A percentile compares a stretch with the other conserved stretches of the same genome.
These are phyloP conservation scores for Neofusicoccum sp. DNA, from an alignment of 2,329 filamentous ascomycete genomes.

Conservation along the genomic window DNA sequence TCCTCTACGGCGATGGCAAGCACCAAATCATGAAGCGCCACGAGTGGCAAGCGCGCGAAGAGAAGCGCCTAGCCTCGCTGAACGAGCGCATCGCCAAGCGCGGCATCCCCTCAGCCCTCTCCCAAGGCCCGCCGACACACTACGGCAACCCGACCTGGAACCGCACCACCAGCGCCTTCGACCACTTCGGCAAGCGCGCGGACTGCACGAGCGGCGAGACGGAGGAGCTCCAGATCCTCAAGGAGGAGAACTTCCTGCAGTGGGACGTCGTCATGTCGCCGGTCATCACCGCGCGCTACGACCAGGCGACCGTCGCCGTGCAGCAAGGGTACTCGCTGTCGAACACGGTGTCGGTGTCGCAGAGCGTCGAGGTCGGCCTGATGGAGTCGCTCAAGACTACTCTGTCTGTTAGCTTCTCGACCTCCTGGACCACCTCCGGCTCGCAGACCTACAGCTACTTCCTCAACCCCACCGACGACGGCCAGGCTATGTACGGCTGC, in stretches of 20 bases:
- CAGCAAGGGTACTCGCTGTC: constrained; percentile 18
- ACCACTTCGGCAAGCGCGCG: not conserved
- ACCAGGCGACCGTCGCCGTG: not conserved
- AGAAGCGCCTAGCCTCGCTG: not conserved
- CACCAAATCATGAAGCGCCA: not conserved
- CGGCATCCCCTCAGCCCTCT: not conserved
- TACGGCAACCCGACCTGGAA: not conserved
- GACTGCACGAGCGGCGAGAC: not conserved
- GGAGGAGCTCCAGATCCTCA: not conserved
- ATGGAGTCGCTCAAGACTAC: not conserved
- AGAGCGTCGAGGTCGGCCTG: not conserved
- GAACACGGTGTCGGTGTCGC: constrained; percentile 21
- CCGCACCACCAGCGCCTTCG: not conserved
- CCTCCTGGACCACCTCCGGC: constrained; percentile 26
- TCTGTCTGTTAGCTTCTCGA: not conserved
- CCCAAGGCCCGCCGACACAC: not conserved
- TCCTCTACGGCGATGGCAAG: not conserved
- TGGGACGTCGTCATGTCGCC: not conserved
- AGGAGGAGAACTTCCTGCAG: not conserved
- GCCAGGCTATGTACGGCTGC: constrained; percentile 22
- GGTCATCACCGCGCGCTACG: constrained; percentile 2
- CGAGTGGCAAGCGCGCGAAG: not conserved
- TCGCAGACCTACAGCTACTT: constrained; percentile 31
- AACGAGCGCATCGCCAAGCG: not conserved
- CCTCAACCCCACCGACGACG: constrained; percentile 39